A percentile compares a stretch with the other conserved stretches of the same genome.
These are phyloP conservation scores for Lactifluus volemus DNA, from an alignment of 768 basidiomycete genomes.

Conservation along the genomic window DNA sequence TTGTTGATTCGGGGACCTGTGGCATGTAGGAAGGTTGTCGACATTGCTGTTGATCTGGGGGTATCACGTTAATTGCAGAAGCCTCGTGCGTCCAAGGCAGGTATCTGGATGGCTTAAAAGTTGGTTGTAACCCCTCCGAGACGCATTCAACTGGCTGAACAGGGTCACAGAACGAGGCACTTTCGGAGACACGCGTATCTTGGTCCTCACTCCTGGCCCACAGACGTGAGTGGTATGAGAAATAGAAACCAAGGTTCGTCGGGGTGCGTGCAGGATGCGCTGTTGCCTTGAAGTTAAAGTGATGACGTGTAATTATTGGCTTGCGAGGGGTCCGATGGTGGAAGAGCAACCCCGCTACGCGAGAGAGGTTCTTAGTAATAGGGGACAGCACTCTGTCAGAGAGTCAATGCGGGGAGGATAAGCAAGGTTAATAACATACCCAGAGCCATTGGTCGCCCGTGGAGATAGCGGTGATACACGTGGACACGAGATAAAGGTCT, in stretches of 20 bases:
- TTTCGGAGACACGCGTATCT: neutral
- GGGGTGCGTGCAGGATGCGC: neutral
- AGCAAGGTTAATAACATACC: neutral
- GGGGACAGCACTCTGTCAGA: neutral
- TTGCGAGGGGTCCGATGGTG: neutral
- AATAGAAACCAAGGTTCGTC: neutral
- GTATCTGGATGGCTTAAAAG: neutral
- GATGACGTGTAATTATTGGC: neutral
- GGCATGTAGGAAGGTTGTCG: neutral
- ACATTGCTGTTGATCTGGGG: neutral
- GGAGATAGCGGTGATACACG: neutral
- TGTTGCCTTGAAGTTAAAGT: neutral
- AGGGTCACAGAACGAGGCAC: no score
- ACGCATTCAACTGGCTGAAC: neutral
- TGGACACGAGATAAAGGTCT: conserved; percentile 10
- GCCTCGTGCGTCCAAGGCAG: neutral
- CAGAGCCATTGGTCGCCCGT: neutral
- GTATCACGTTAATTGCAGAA: neutral
- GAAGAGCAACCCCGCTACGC: neutral
- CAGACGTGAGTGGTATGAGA: neutral
- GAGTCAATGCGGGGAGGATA: neutral
- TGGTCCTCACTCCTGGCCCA: neutral
- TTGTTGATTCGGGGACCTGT: neutral
- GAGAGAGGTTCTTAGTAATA: conserved; percentile 7
- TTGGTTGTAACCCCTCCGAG: neutral